A percentile compares a stretch with the other conserved stretches of the same genome.
Evolutionary conservation across 163 green algal species (phyloP).

Genomic region (Prototheca wickerhamii): DNA sequence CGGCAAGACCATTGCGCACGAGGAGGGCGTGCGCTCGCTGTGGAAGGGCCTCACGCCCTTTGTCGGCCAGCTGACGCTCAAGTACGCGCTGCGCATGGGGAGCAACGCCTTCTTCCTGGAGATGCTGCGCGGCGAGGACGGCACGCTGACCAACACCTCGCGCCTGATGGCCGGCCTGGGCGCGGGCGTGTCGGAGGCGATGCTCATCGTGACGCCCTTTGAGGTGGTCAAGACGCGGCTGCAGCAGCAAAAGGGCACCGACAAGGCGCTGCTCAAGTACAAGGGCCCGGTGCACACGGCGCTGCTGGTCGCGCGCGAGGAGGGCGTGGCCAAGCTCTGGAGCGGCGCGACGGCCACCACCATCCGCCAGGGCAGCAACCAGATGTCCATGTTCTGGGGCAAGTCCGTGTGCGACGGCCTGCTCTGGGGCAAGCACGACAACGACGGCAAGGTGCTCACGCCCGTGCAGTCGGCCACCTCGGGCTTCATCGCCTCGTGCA

Average conservation of each 20-base stretch:
- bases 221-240: conserved; percentile 95
- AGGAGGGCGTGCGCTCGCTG: conserved; percentile 71
- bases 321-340: conserved; percentile 81
- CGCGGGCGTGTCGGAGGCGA: conserved; percentile 75
- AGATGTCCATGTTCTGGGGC: conserved; percentile 90
- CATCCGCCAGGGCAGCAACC: conserved; percentile 85
- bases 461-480: conserved; percentile 72
- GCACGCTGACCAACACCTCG: conserved; percentile 49
- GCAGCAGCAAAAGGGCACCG: conserved; percentile 82
- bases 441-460: conserved; percentile 67
- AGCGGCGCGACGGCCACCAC: conserved; percentile 71
- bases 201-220: conserved; percentile 93
- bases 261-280: conserved; percentile 75
- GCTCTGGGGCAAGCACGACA: conserved; percentile 70
- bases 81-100: conserved; percentile 93
- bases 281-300: conserved; percentile 81
- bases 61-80: conserved; percentile 88
- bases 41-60: conserved; percentile 96
- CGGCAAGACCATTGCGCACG: conserved; percentile 54
- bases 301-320: conserved; percentile 65
- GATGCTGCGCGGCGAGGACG: conserved; percentile 65
- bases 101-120: conserved; percentile 85
- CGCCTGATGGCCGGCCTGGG: conserved; percentile 76
- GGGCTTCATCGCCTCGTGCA: conserved; percentile 71
- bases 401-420: conserved; percentile 74